phyloP scores from a whole-genome alignment of 1,139 yeast species.

The Pichia inconspicua region DNA sequence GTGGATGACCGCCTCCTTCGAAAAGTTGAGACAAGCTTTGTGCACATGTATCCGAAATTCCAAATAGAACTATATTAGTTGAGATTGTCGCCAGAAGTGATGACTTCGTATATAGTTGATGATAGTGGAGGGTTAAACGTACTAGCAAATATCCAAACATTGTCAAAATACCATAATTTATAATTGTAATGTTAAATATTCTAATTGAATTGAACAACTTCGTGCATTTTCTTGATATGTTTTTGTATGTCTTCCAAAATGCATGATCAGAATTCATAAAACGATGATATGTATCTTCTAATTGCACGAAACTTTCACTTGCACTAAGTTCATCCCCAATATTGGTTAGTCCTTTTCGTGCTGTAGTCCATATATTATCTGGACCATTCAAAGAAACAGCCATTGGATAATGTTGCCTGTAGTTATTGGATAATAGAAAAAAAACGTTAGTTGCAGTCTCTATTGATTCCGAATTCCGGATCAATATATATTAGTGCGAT shows the following conservation, averaged over 20 bases:
- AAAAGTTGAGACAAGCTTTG: constrained; percentile 47
- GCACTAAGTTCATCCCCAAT: neutral
- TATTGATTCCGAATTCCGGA: no score
- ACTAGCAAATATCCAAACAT: constrained; percentile 43
- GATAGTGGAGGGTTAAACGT: constrained; percentile 50
- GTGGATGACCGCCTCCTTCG: neutral
- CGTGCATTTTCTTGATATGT: neutral
- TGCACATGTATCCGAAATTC: constrained; percentile 84
- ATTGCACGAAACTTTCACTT: neutral
- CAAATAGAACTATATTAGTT: constrained; percentile 77
- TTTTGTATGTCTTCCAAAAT: neutral
- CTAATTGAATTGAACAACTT: constrained; percentile 13
- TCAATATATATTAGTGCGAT: no score
- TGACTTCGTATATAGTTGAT: constrained; percentile 55
- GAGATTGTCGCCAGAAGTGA: constrained; percentile 71
- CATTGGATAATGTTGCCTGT: neutral
- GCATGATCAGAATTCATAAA: constrained; percentile 4
- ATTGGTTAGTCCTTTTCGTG: neutral
- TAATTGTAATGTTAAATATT: constrained; percentile 34
- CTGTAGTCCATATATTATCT: neutral
- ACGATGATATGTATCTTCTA: neutral
- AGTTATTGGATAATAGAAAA: neutral
- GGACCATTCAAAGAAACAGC: neutral
- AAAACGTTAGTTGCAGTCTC: no score
- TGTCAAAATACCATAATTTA: constrained; percentile 46